Evolutionary conservation across 371 early-diverging fungal genomes (phyloP).

Genomic region (Vairimorpha necatrix): DNA sequence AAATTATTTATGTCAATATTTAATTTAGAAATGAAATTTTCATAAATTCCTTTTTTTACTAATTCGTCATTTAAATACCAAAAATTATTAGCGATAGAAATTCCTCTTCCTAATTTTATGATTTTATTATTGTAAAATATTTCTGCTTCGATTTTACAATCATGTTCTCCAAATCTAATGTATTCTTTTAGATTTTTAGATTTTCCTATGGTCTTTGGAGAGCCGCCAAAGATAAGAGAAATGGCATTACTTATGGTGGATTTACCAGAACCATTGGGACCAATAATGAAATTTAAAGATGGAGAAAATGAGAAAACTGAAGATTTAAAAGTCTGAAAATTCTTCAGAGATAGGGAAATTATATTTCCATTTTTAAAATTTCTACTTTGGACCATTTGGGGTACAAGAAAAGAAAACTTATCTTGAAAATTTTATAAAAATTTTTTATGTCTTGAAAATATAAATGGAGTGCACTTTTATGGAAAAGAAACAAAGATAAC

Average conservation of each 20-base stretch:
- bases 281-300: constrained; percentile 64
- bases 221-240: constrained; percentile 83
- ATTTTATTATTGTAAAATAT: constrained; percentile 8
- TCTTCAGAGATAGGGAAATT: constrained; percentile 49
- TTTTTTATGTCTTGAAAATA: too few relatives aligned
- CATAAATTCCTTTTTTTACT: constrained; percentile 34
- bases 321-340: constrained; percentile 63
- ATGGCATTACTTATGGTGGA: constrained; percentile 90
- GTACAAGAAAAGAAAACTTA: background rate
- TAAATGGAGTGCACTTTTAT: too few relatives aligned
- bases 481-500: too few relatives aligned
- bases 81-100: constrained; percentile 36
- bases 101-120: constrained; percentile 23
- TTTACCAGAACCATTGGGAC: constrained; percentile 84
- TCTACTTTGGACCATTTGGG: background rate
- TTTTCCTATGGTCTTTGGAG: constrained; percentile 69
- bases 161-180: constrained; percentile 55
- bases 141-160: constrained; percentile 44
- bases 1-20: constrained; percentile 60
- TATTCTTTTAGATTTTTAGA: constrained; percentile 55
- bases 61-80: constrained; percentile 53
- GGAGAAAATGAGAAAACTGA: constrained; percentile 54
- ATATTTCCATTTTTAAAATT: constrained; percentile 51
- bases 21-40: constrained; percentile 36
- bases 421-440: background rate